Conservation (phyloP, 2,329 filamentous ascomycete genomes). For the Fonsecaea monophora region DNA sequence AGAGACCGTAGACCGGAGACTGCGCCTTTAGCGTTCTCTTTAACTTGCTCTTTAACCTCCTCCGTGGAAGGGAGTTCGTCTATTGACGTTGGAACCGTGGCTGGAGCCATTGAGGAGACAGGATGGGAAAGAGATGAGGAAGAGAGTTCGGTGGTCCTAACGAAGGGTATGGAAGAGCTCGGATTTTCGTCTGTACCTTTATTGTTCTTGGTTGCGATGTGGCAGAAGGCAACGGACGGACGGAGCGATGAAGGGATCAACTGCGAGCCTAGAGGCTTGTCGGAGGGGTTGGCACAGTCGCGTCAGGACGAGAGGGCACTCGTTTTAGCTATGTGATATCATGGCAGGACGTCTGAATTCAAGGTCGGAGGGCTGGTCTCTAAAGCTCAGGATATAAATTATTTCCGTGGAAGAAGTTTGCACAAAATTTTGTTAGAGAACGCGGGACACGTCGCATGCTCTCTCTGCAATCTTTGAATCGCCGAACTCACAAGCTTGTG, state of each 20-base stretch:
- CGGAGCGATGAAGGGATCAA: slow-evolving; percentile 23
- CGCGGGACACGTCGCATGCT: slow-evolving; percentile 6
- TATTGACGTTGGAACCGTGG: slow-evolving; percentile 37
- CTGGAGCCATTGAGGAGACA: slow-evolving; percentile 33
- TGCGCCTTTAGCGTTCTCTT: slow-evolving; percentile 58
- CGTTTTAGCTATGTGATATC: slow-evolving; percentile 16
- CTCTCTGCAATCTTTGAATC: background rate
- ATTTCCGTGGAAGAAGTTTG: background rate
- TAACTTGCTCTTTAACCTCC: slow-evolving; percentile 61
- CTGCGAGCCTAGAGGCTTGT: slow-evolving; percentile 24
- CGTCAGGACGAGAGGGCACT: slow-evolving; percentile 6
- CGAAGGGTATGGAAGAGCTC: background rate
- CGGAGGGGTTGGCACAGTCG: slow-evolving; percentile 22
- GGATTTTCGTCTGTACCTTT: background rate
- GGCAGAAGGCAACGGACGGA: slow-evolving; percentile 17
- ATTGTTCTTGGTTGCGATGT: background rate
- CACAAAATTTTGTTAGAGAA: background rate
- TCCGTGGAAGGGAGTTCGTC: slow-evolving; percentile 48
- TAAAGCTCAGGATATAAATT: background rate
- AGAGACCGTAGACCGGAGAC: slow-evolving; percentile 78
- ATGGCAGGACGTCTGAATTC: background rate
- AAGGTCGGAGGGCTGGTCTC: background rate
- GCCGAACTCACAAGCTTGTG: slow-evolving; percentile 16
- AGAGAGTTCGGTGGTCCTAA: background rate
- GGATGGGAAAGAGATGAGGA: background rate